Base-by-base conservation (phyloP, 768 basidiomycete species). In the Mycena albidolilacea region DNA sequence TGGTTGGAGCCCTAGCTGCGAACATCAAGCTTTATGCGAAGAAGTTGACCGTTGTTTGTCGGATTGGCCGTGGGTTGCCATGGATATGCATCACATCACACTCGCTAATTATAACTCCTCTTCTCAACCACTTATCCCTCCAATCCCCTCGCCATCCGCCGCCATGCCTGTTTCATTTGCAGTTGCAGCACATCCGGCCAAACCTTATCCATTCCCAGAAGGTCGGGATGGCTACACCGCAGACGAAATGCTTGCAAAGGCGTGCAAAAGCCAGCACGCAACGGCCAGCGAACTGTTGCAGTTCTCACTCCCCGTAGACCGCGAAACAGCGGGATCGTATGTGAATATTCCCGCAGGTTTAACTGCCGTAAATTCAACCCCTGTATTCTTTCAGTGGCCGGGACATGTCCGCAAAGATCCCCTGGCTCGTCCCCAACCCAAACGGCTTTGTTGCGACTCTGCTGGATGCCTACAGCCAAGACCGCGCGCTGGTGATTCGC, bases 401-500 rank as follows among this genome's bases (percentile, higher is more conserved):
- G 14, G n/a, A 57, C 30, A 23, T 37, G 23, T 4, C 14, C 10
- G 30, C 55, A 7, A 57, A 57, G 30, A 57, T 35, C 30, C 30
- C 30, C 10, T 15, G 37, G 11, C 10, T 57, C 12, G 30, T 57
- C 12, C 55, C 55, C 10, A 57, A 57, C 35, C 11, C 30, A 15
- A 57, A 57, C 37, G 35, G 55, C n/a, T 57, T 57, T 15, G 55
- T 57, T 7, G 55, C 55, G 55, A 57, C 55, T 12, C 12, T 57
- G 23, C 30, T 57, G 30, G 55, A 57, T 23, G 55, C 55, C 9
- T 57, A 57, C 14, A 57, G 30, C 30, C 55, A 57, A 15, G 30
- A 57, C 35, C 55, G 55, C 4, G 55, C 55, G 12, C 11, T 57
- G 12, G 30, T 37, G 14, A 37, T 57, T 57, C 55, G 55, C 1